Evolutionary conservation across 129 eudicot genomes (phyloP).

Genomic region (Flaveria sonorensis): DNA sequence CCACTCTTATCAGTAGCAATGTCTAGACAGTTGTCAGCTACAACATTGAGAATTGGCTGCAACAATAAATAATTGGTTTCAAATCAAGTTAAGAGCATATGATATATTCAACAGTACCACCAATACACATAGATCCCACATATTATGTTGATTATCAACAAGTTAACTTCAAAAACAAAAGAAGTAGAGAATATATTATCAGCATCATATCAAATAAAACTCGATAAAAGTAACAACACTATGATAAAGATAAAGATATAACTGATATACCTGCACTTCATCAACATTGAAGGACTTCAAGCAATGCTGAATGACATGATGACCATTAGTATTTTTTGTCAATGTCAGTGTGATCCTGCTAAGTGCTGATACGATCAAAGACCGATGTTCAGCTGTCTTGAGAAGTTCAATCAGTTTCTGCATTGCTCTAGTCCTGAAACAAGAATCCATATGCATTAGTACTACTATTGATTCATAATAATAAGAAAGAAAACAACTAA

Average conservation of each 20-base stretch:
- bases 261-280: conserved; percentile 48
- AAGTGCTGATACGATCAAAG: conserved; percentile 41
- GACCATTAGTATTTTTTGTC: conserved; percentile 52
- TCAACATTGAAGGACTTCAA: conserved; percentile 44
- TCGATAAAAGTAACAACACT: neutral
- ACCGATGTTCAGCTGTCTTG: conserved; percentile 44
- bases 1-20: conserved; percentile 58
- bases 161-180: neutral
- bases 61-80: conserved; percentile 10
- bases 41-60: conserved; percentile 49
- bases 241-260: neutral
- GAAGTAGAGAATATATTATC: neutral
- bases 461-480: neutral
- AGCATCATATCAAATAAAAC: neutral
- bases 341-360: conserved; percentile 45
- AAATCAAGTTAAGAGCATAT: neutral
- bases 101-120: neutral
- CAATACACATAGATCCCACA: neutral
- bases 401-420: conserved; percentile 60
- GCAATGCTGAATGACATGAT: conserved; percentile 66
- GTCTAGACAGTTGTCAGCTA: conserved; percentile 46
- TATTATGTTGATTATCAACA: conserved; percentile 9
- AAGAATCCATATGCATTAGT: neutral
- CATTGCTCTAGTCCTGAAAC: conserved; percentile 66
- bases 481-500: neutral